Evolutionary conservation across 1,139 yeast genomes (phyloP).

Genomic region (Lodderomyces elongisporus): DNA sequence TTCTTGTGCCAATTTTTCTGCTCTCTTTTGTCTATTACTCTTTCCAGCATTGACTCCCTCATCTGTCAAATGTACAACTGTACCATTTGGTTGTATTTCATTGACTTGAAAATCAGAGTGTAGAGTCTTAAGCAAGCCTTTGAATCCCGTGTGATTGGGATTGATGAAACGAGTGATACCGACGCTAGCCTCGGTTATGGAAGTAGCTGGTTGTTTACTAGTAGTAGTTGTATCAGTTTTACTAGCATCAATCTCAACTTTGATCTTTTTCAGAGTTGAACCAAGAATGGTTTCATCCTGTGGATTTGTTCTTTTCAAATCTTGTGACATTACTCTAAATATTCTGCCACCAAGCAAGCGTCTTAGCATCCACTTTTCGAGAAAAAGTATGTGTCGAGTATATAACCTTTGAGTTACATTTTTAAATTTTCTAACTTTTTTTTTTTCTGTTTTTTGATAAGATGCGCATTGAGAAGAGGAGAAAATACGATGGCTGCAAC

Average conservation of each 20-base stretch:
- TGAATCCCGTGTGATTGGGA: slow-evolving; percentile 54
- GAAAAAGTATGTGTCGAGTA: no score
- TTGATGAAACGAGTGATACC: slow-evolving; percentile 76
- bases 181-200: slow-evolving; percentile 57
- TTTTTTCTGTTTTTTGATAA: no score
- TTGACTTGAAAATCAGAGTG: slow-evolving; percentile 94
- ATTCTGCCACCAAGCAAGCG: slow-evolving; percentile 4
- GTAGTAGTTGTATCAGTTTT: neutral
- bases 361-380: slow-evolving; percentile 7
- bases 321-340: slow-evolving; percentile 8
- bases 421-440: no score
- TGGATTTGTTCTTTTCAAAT: slow-evolving; percentile 7
- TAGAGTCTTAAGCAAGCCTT: slow-evolving; percentile 77
- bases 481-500: no score
- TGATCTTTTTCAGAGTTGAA: slow-evolving; percentile 9
- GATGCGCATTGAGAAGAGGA: no score
- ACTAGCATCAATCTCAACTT: slow-evolving; percentile 3
- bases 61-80: slow-evolving; percentile 71
- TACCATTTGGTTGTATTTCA: slow-evolving; percentile 66
- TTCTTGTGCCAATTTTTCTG: slow-evolving; percentile 42
- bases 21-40: slow-evolving; percentile 47
- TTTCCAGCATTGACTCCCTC: slow-evolving; percentile 57
- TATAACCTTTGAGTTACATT: no score
- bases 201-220: slow-evolving; percentile 25
- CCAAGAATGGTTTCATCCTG: slow-evolving; percentile 3